Conservation (phyloP, 140 eudicot species). For the Eryngium alpinum region DNA sequence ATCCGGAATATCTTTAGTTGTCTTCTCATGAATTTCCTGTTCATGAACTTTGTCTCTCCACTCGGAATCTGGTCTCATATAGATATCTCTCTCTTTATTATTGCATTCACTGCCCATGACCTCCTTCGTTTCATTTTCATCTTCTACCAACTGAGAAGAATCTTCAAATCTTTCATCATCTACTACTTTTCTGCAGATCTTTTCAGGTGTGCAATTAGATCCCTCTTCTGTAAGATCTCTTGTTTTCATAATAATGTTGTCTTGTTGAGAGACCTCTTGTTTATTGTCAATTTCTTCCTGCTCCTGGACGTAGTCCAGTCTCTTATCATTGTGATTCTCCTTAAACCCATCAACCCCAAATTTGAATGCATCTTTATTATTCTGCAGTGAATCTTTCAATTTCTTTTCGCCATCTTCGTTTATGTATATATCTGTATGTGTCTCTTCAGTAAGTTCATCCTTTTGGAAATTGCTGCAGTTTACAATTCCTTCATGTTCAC, state of each 20-base stretch:
- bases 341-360: constrained; percentile 13
- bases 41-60: constrained; percentile 24
- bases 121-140: constrained; percentile 18
- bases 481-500: constrained; percentile 4
- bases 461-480: constrained; percentile 8
- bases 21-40: constrained; percentile 27
- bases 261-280: constrained; percentile 28
- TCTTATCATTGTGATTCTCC: constrained; percentile 19
- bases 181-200: constrained; percentile 18
- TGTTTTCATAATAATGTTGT: constrained; percentile 14
- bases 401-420: constrained; percentile 29
- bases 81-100: constrained; percentile 28
- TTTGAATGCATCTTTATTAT: constrained; percentile 25
- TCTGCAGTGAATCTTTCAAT: constrained; percentile 19
- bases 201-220: constrained; percentile 15
- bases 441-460: constrained; percentile 20
- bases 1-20: constrained; percentile 30
- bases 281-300: constrained; percentile 23
- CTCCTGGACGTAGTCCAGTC: constrained; percentile 9
- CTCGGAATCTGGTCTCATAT: constrained; percentile 10
- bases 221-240: constrained; percentile 13
- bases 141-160: constrained; percentile 13
- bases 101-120: constrained; percentile 17
- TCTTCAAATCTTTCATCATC: constrained; percentile 25
- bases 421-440: constrained; percentile 25